Percentiles rank a stretch among this genome's conserved stretches.
phyloP scores from a whole-genome alignment of 805 yeast species.

The Komagataella phaffii region DNA sequence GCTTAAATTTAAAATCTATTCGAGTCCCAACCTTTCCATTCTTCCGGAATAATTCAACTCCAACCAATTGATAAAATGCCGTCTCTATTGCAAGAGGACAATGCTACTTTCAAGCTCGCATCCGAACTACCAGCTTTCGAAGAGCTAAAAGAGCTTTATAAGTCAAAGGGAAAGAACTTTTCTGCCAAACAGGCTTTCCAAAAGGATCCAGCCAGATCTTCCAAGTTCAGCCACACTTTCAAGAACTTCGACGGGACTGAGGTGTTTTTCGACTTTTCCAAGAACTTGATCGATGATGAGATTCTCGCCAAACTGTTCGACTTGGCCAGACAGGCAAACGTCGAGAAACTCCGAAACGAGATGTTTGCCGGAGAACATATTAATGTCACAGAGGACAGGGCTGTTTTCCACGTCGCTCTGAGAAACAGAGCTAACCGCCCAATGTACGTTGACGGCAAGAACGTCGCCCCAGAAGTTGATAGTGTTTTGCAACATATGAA shows the following conservation, averaged over 20 bases:
- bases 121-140: conserved; percentile 79
- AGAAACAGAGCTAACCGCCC: conserved; percentile 82
- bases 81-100: background rate
- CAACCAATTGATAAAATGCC: background rate
- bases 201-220: conserved; percentile 62
- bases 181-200: conserved; percentile 69
- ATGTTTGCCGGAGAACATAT: conserved; percentile 91
- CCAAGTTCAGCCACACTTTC: conserved; percentile 65
- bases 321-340: conserved; percentile 84
- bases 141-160: conserved; percentile 57
- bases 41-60: background rate
- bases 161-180: conserved; percentile 53
- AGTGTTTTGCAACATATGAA: conserved; percentile 90
- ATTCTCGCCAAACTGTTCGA: conserved; percentile 51
- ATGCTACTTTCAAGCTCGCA: conserved; percentile 41
- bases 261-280: conserved; percentile 89
- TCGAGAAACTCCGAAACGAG: conserved; percentile 75
- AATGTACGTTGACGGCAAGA: conserved; percentile 80
- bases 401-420: conserved; percentile 93
- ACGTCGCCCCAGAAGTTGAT: conserved; percentile 88
- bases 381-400: conserved; percentile 92
- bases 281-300: conserved; percentile 84
- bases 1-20: background rate
- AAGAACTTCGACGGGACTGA: conserved; percentile 77
- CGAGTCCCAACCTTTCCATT: background rate